Percentiles rank a stretch among this genome's conserved stretches.
These are phyloP conservation scores for Panaeolus cyanescens DNA, from an alignment of 768 basidiomycete genomes.

Conservation along the genomic window DNA sequence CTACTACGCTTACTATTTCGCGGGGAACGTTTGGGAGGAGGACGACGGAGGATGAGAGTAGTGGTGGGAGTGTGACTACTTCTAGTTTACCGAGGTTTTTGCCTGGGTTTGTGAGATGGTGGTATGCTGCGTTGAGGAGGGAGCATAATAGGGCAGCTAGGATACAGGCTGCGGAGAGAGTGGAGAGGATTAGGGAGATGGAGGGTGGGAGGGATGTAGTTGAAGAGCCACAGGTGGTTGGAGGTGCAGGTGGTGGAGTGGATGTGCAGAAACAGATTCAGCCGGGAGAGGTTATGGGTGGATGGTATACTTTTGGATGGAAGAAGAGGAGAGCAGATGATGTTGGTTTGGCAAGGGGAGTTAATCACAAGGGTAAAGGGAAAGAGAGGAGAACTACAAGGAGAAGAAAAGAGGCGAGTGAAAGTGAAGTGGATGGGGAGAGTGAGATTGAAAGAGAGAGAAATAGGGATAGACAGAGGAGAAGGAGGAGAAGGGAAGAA, in stretches of 20 bases:
- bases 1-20: slow-evolving; percentile 2
- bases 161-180: slow-evolving; percentile 69
- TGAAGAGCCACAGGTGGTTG: not conserved
- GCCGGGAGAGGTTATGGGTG: slow-evolving; percentile 31
- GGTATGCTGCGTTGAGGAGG: slow-evolving; percentile 64
- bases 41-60: not conserved
- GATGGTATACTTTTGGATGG: slow-evolving; percentile 68
- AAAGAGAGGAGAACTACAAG: not conserved
- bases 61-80: slow-evolving; percentile 13
- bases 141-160: slow-evolving; percentile 72
- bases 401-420: not conserved
- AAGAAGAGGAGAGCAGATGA: slow-evolving; percentile 20
- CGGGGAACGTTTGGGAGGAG: slow-evolving; percentile 7
- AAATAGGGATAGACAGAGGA: slow-evolving; percentile 12
- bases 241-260: not conserved
- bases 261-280: not conserved
- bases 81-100: slow-evolving; percentile 37
- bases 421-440: not conserved
- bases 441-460: not conserved
- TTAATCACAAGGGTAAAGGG: too few species aligned
- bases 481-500: slow-evolving; percentile 23
- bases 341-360: slow-evolving; percentile 7
- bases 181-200: slow-evolving; percentile 64
- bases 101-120: slow-evolving; percentile 46
- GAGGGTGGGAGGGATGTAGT: slow-evolving; percentile 34